Evolutionary conservation across 2,329 filamentous ascomycete genomes (phyloP).

Genomic region (Nannizziopsis barbatae): DNA sequence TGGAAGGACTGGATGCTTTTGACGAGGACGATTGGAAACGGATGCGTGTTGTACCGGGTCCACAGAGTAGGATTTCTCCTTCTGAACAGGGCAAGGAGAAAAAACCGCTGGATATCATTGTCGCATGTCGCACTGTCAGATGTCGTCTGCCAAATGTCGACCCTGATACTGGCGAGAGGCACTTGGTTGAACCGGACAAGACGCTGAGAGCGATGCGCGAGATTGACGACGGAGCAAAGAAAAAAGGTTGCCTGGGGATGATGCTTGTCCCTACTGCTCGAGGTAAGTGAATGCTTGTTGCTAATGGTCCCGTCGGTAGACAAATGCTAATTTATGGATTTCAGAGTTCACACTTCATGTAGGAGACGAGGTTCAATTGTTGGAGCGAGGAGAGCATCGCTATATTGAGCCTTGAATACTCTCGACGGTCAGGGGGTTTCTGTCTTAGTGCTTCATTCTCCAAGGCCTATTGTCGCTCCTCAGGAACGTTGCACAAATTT

Average conservation of each 20-base stretch:
- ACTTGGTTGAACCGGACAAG: slow-evolving; percentile 38
- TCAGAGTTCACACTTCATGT: slow-evolving; percentile 27
- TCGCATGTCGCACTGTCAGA: slow-evolving; percentile 47
- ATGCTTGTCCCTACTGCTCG: slow-evolving; percentile 34
- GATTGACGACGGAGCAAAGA: slow-evolving; percentile 41
- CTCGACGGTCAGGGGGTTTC: background rate
- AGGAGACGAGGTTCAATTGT: slow-evolving; percentile 31
- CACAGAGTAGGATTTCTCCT: background rate
- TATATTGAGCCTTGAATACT: slow-evolving; percentile 26
- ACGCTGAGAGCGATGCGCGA: slow-evolving; percentile 41
- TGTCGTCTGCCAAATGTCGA: slow-evolving; percentile 51
- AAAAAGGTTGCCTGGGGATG: slow-evolving; percentile 44
- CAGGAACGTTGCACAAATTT: too few species aligned
- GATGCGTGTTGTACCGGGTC: slow-evolving; percentile 33
- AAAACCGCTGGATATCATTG: slow-evolving; percentile 32
- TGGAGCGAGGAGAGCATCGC: slow-evolving; percentile 34
- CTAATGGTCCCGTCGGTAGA: background rate
- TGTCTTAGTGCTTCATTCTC: background rate
- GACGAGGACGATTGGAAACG: slow-evolving; percentile 48
- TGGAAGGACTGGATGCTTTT: slow-evolving; percentile 44
- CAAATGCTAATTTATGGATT: slow-evolving; percentile 6
- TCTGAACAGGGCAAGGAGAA: slow-evolving; percentile 8
- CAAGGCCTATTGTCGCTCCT: background rate
- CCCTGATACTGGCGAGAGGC: slow-evolving; percentile 42
- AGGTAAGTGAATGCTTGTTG: slow-evolving; percentile 17